Conservation (phyloP, 805 yeast species). For the Monosporozyma solicola region DNA sequence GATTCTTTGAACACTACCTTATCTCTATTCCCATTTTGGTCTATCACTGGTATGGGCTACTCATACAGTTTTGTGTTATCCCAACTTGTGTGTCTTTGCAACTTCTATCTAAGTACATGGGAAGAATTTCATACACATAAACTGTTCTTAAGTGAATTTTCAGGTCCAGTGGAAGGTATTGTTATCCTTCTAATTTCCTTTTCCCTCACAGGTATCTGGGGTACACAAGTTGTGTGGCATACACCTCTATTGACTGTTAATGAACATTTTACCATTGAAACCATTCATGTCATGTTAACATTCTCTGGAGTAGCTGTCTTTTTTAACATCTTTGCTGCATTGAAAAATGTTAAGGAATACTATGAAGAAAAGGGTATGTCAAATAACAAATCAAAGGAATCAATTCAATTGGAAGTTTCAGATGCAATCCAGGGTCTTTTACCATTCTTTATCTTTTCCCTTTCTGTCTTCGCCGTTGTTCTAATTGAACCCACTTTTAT, state of each 20-base stretch:
- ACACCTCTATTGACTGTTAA: slow-evolving; percentile 28
- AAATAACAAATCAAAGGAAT: slow-evolving; percentile 16
- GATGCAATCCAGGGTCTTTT: slow-evolving; percentile 45
- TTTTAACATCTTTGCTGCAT: slow-evolving; percentile 64
- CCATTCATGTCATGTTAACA: slow-evolving; percentile 43
- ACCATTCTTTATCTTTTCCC: slow-evolving; percentile 61
- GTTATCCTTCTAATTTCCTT: slow-evolving; percentile 50
- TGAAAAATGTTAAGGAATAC: slow-evolving; percentile 46
- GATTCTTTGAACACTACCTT: slow-evolving; percentile 74
- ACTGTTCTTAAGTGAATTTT: slow-evolving; percentile 65
- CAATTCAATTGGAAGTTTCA: slow-evolving; percentile 13
- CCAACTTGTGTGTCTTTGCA: slow-evolving; percentile 61
- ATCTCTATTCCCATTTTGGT: slow-evolving; percentile 63
- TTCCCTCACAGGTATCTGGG: slow-evolving; percentile 54
- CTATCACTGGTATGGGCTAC: slow-evolving; percentile 69
- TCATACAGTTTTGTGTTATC: slow-evolving; percentile 51
- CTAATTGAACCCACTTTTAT: slow-evolving; percentile 42
- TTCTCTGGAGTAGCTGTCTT: slow-evolving; percentile 48
- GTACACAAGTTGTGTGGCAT: slow-evolving; percentile 62
- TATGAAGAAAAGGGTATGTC: slow-evolving; percentile 31
- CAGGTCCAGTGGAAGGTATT: slow-evolving; percentile 96
- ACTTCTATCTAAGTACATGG: slow-evolving; percentile 90
- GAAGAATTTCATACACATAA: slow-evolving; percentile 91
- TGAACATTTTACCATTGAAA: slow-evolving; percentile 29
- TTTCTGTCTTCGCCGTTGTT: slow-evolving; percentile 39